Evolutionary conservation across 2,329 filamentous ascomycete species (phyloP), one percentile per base, ranked within the genome.

Genomic region (Trichophyton benhamiae): DNA sequence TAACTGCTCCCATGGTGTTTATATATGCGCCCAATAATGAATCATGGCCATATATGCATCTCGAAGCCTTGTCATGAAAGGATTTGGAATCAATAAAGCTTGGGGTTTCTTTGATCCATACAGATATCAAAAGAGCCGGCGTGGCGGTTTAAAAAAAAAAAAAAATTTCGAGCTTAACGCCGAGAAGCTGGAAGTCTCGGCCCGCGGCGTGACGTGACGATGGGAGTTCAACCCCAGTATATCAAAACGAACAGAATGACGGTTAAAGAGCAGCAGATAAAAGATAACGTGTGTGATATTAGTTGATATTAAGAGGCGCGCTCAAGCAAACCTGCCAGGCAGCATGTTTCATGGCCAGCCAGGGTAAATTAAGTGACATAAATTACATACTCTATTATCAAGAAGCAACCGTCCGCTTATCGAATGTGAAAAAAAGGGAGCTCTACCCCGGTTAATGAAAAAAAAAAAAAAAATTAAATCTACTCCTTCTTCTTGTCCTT

Each of bases 401-500:
- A 55, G 33, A 55, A 36, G 52, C 15, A 25, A 33, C 27, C 52
- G 52, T 36, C 52, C 52, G 52, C 9, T 52, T 52, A 20, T 27
- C 13, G 52, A 33, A 55, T 20, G 52, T 17, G 3, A 33, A n/a
- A 25, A 25, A 33, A 25, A 49, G 22, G 46, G 17, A 20, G 46
- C 33, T 38, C 33, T 38, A 13, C 27, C 27, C 27, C 27, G 6
- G 27, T 7, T 7, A 7, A 30, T 30, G 25, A 6, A 27, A 27
- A 27, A 27, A 6, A 27, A 25, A 25, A 25, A 25, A 27, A 36
- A 36, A 11, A 11, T n/a, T n/a, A 11, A 36, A 3, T 38, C 17
- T 57, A 55, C 33, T 60, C 48, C 20, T 55, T 55, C 33, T 55
- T 55, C 30, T 60, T 57, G 5, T 53, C 42, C 59, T 60, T 55